A percentile compares a stretch with the other conserved stretches of the same genome.
Evolutionary conservation across 208 protist genomes (phyloP).

Genomic region (Leishmania guyanensis): DNA sequence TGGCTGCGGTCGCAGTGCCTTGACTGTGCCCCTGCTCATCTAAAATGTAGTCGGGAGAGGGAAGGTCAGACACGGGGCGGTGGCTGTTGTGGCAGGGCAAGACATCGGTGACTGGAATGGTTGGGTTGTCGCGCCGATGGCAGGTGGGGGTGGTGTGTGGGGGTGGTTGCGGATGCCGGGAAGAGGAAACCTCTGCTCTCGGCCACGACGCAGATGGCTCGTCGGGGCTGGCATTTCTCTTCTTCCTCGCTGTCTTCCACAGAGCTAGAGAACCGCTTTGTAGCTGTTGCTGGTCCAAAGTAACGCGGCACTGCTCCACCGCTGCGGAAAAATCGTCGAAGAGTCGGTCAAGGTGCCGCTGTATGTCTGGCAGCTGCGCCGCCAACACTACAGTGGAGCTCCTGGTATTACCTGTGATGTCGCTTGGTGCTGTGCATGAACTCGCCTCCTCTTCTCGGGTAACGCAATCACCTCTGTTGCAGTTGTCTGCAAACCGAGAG

Average conservation of each 20-base stretch:
- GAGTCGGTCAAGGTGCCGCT: constrained; percentile 12
- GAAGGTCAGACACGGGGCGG: constrained; percentile 2
- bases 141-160: not conserved
- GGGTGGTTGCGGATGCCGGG: not conserved
- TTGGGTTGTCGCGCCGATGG: constrained; percentile 4
- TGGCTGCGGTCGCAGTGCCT: not conserved
- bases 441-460: not conserved
- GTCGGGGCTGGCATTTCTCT: not conserved
- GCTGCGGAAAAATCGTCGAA: constrained; percentile 28
- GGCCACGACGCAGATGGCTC: not conserved
- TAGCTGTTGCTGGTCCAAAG: constrained; percentile 15
- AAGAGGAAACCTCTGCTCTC: not conserved
- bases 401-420: not conserved
- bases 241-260: constrained; percentile 6
- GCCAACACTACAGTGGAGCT: not conserved
- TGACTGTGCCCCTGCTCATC: constrained; percentile 11
- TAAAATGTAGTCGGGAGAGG: constrained; percentile 1
- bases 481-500: not conserved
- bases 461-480: not conserved
- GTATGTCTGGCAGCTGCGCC: constrained; percentile 11
- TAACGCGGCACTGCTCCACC: constrained; percentile 20
- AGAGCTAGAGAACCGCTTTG: not conserved
- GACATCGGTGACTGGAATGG: constrained; percentile 17
- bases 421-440: not conserved
- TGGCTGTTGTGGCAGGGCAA: constrained; percentile 2